Evolutionary conservation across 1,139 yeast species (phyloP).

Genomic region (Magnusiomyces suaveolens): DNA sequence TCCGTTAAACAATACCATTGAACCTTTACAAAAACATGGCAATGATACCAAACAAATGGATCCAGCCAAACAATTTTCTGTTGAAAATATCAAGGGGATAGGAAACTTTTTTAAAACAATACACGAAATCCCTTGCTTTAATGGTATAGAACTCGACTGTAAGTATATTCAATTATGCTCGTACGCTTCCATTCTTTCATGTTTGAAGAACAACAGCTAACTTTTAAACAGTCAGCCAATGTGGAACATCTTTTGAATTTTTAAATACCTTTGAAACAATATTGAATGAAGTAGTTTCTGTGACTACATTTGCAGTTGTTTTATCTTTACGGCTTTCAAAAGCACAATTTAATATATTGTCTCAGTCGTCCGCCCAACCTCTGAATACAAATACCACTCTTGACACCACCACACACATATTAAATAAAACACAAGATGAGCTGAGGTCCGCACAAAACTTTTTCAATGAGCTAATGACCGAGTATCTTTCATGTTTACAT

Average conservation of each 20-base stretch:
- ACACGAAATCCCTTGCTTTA: slow-evolving; percentile 4
- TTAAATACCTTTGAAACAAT: slow-evolving; percentile 1
- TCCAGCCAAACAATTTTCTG: neutral
- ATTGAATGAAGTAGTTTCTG: neutral
- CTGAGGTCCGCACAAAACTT: no score
- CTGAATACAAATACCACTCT: no score
- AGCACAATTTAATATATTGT: slow-evolving; percentile 2
- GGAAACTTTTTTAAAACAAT: neutral
- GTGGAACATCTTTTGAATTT: neutral
- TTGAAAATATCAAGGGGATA: neutral
- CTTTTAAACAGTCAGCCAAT: neutral
- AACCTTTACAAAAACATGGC: neutral
- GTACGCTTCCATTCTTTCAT: no score
- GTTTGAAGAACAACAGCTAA: no score
- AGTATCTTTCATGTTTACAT: neutral
- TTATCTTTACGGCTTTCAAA: slow-evolving; percentile 1
- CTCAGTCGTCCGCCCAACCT: neutral
- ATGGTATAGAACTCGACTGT: slow-evolving; percentile 9
- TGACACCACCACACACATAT: no score
- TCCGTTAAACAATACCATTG: neutral
- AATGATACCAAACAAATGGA: neutral
- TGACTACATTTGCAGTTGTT: neutral
- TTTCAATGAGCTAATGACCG: neutral
- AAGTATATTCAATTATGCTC: neutral
- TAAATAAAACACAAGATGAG: no score